phyloP scores from a whole-genome alignment of 164 flowering plant genomes.

The Vitis cinerea region DNA sequence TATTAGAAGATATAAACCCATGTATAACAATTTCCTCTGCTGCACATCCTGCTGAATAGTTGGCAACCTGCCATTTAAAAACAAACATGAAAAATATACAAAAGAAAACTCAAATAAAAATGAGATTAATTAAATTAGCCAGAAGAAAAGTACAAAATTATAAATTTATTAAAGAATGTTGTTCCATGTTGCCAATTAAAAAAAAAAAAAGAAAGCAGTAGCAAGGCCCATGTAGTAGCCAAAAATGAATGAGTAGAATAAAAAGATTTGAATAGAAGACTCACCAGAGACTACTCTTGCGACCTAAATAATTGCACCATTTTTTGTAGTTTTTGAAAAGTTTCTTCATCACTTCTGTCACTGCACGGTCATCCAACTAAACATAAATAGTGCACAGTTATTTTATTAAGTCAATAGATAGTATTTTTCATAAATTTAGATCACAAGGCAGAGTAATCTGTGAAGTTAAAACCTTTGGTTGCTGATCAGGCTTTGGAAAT shows the following conservation, averaged over 20 bases:
- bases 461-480: slow-evolving; percentile 72
- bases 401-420: no score
- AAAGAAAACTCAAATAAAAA: background rate
- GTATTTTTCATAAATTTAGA: background rate
- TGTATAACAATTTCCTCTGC: slow-evolving; percentile 80
- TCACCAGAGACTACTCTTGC: slow-evolving; percentile 96
- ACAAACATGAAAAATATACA: background rate
- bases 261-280: slow-evolving; percentile 12
- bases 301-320: slow-evolving; percentile 89
- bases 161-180: background rate
- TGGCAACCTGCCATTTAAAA: slow-evolving; percentile 71
- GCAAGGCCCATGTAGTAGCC: background rate
- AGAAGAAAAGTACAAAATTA: background rate
- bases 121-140: background rate
- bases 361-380: slow-evolving; percentile 83
- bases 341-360: slow-evolving; percentile 85
- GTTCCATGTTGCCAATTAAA: background rate
- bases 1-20: slow-evolving; percentile 90
- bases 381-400: no score
- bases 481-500: slow-evolving; percentile 90
- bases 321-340: slow-evolving; percentile 88
- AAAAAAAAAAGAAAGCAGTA: background rate
- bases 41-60: slow-evolving; percentile 93
- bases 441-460: slow-evolving; percentile 4
- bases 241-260: background rate